Base-by-base conservation (phyloP, 805 yeast species). In the Yarrowia sp. region DNA sequence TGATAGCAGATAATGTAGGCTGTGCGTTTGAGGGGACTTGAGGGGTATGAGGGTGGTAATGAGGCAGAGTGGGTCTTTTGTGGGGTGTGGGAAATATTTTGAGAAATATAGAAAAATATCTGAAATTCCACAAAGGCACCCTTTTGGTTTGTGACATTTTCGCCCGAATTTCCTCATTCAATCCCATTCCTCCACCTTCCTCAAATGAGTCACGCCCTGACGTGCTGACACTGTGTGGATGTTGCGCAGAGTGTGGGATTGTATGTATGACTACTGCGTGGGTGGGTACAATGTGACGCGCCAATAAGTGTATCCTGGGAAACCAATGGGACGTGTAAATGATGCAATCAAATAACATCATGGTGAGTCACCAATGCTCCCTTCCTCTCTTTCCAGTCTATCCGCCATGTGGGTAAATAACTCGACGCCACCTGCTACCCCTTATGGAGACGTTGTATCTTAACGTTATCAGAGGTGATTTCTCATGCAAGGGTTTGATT, bases 1-100 rank as follows among this genome's bases (percentile, higher is more conserved):
- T 51, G 58, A 51, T 51, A 51, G 58, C 41, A 51, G 58, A 51
- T 51, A 51, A 51, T 51, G 58, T 51, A 51, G 58, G 58, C 58
- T 33, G 58, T 51, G 58, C 58, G 41, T 48, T 43, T 43, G 49
- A n/a, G 52, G 52, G 52, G 52, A 17, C 32, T 17, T 26, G 38
- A n/a, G 54, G 38, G 38, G 54, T 38, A n/a, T n/a, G n/a, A n/a
- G n/a, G n/a, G n/a, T n/a, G n/a, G n/a, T n/a, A n/a, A n/a, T n/a
- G n/a, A n/a, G n/a, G n/a, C n/a, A n/a, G n/a, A 26, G 30, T 26
- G 30, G 30, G 30, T 26, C 30, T 26, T 26, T 26, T 26, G 4
- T 26, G 30, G 30, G 30, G 30, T 4, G 8, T 8, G 8, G 30
- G 30, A 4, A 8, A 8, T 5, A 5, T 26, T 26, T 26, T 26